These are phyloP conservation scores for Nemania bipapillata DNA, from an alignment of 2,329 filamentous ascomycete genomes.

Conservation along the genomic window DNA sequence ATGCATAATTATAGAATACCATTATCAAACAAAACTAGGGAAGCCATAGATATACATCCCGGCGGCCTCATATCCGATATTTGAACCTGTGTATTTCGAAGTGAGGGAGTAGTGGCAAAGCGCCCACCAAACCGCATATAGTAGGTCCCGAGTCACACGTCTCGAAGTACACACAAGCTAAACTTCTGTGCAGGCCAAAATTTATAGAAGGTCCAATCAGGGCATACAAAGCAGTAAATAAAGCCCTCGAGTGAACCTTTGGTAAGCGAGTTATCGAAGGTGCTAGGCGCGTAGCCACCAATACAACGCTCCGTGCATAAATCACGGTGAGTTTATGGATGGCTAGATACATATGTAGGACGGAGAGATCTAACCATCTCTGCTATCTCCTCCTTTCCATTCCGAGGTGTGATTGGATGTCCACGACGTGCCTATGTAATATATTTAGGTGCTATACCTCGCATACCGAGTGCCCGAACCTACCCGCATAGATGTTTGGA, in stretches of 20 bases:
- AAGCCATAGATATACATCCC: background rate
- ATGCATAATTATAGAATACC: background rate
- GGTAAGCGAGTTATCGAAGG: background rate
- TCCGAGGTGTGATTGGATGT: slow-evolving; percentile 21
- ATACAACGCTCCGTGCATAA: slow-evolving; percentile 20
- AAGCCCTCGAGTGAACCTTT: background rate
- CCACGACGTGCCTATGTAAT: background rate
- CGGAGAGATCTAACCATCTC: slow-evolving; percentile 1
- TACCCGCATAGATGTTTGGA: slow-evolving; percentile 12
- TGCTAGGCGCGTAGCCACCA: slow-evolving; percentile 1
- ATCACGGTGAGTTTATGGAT: background rate
- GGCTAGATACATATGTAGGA: background rate
- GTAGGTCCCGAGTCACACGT: background rate
- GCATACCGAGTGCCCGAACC: slow-evolving; percentile 5
- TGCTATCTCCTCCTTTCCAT: background rate
- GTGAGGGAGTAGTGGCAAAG: background rate
- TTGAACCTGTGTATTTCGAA: background rate
- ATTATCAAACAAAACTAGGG: background rate
- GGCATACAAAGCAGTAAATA: background rate
- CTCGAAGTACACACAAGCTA: slow-evolving; percentile 5
- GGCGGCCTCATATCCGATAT: slow-evolving; percentile 10
- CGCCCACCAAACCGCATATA: background rate
- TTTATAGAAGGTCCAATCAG: slow-evolving; percentile 3
- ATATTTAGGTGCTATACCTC: slow-evolving; percentile 10
- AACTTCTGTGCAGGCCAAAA: slow-evolving; percentile 9